These are phyloP conservation scores for Chaetomium sp. DNA, from an alignment of 2,329 filamentous ascomycete genomes.

Conservation along the genomic window DNA sequence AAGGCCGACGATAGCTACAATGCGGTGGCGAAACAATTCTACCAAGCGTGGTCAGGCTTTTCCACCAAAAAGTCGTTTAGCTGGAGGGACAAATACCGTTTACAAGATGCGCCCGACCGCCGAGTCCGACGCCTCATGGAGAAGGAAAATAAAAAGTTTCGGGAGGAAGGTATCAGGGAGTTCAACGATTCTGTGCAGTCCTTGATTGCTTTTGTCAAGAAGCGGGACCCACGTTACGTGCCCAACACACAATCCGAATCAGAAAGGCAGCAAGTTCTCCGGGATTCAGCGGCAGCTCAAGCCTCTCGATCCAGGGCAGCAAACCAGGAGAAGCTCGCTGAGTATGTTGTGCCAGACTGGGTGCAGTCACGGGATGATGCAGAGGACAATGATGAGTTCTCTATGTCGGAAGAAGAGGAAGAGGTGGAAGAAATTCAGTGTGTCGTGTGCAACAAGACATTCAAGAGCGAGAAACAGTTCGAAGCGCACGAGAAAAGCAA, in stretches of 20 bases:
- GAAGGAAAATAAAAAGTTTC: conserved; percentile 81
- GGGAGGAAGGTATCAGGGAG: conserved; percentile 76
- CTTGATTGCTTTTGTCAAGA: conserved; percentile 80
- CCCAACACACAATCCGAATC: conserved; percentile 70
- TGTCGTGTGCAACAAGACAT: conserved; percentile 68
- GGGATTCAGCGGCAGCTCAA: conserved; percentile 75
- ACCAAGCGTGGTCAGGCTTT: conserved; percentile 73
- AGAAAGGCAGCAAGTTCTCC: conserved; percentile 70
- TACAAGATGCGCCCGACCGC: conserved; percentile 82
- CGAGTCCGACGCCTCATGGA: conserved; percentile 80
- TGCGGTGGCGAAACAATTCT: conserved; percentile 72
- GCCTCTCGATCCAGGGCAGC: conserved; percentile 75
- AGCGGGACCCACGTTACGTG: conserved; percentile 80
- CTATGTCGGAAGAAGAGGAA: conserved; percentile 44
- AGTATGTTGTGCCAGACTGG: conserved; percentile 68
- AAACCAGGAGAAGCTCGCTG: conserved; percentile 66
- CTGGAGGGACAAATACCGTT: conserved; percentile 81
- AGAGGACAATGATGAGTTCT: conserved; percentile 52
- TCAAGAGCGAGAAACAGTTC: conserved; percentile 88
- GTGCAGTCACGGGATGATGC: conserved; percentile 53
- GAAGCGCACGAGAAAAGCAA: conserved; percentile 93
- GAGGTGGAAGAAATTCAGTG: conserved; percentile 63
- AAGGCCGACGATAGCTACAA: conserved; percentile 68
- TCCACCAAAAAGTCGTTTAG: conserved; percentile 77
- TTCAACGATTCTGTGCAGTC: conserved; percentile 91